Conservation (phyloP, 1,139 yeast genomes). For the Taiozyma onychis region DNA sequence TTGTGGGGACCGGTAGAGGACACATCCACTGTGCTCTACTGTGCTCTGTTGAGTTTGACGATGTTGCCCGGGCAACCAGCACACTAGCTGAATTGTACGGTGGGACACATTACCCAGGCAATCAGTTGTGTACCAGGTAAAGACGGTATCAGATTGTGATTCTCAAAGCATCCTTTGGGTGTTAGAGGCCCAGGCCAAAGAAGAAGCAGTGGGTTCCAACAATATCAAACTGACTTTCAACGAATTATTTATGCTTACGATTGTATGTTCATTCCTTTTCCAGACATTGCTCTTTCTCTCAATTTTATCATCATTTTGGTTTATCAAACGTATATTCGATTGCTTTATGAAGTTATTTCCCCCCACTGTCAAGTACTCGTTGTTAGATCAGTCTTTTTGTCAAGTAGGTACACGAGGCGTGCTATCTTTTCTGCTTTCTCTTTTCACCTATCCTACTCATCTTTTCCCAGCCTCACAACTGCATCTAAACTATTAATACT, state of each 20-base stretch:
- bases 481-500: background rate
- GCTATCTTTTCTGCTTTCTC: background rate
- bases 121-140: constrained; percentile 47
- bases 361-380: background rate
- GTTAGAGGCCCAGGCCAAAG: constrained; percentile 58
- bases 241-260: background rate
- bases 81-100: constrained; percentile 94
- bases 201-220: constrained; percentile 22
- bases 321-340: background rate
- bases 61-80: constrained; percentile 86
- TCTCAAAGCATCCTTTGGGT: constrained; percentile 93
- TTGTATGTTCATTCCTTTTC: background rate
- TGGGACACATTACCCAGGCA: constrained; percentile 68
- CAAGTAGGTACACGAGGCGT: background rate
- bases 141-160: constrained; percentile 92
- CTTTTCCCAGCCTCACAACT: background rate
- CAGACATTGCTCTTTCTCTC: background rate
- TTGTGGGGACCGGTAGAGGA: background rate
- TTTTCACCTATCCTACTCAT: background rate
- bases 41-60: constrained; percentile 99
- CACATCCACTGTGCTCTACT: constrained; percentile 49
- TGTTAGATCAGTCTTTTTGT: background rate
- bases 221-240: constrained; percentile 17
- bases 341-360: background rate
- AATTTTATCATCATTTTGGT: background rate